phyloP scores from a whole-genome alignment of 2,329 filamentous ascomycete species.

The Eutypella sp. region DNA sequence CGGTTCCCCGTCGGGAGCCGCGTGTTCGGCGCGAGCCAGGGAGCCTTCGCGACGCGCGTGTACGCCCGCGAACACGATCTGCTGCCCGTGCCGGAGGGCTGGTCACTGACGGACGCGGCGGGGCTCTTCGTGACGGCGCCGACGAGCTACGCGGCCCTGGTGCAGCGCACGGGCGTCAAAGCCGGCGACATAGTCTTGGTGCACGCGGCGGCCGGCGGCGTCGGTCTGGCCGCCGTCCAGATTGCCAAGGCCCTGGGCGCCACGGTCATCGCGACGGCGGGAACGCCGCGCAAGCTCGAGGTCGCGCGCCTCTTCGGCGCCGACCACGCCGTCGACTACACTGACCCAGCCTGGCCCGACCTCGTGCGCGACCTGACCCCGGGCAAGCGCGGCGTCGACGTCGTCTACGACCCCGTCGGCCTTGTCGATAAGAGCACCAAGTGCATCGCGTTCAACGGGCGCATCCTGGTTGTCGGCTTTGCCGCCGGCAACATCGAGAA shows the following conservation, averaged over 20 bases:
- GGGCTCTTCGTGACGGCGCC: slow-evolving; percentile 90
- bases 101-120: slow-evolving; percentile 79
- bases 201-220: slow-evolving; percentile 87
- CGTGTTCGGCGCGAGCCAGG: slow-evolving; percentile 84
- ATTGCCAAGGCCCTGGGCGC: slow-evolving; percentile 90
- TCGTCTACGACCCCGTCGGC: slow-evolving; percentile 93
- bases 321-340: slow-evolving; percentile 78
- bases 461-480: slow-evolving; percentile 84
- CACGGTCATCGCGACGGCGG: slow-evolving; percentile 88
- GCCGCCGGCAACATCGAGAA: slow-evolving; percentile 84
- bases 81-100: slow-evolving; percentile 70
- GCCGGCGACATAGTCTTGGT: slow-evolving; percentile 82
- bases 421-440: slow-evolving; percentile 83
- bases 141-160: slow-evolving; percentile 80
- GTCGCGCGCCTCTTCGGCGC: slow-evolving; percentile 78
- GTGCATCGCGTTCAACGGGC: slow-evolving; percentile 89
- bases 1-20: slow-evolving; percentile 72
- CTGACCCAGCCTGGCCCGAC: slow-evolving; percentile 55
- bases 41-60: slow-evolving; percentile 77
- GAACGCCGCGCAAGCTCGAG: slow-evolving; percentile 71
- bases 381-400: slow-evolving; percentile 70
- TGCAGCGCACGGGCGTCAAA: slow-evolving; percentile 71
- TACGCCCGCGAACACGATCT: slow-evolving; percentile 62
- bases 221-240: slow-evolving; percentile 87
- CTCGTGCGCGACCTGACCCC: slow-evolving; percentile 75